phyloP scores from a whole-genome alignment of 371 early-diverging fungal species.

The Apophysomyces sp. region DNA sequence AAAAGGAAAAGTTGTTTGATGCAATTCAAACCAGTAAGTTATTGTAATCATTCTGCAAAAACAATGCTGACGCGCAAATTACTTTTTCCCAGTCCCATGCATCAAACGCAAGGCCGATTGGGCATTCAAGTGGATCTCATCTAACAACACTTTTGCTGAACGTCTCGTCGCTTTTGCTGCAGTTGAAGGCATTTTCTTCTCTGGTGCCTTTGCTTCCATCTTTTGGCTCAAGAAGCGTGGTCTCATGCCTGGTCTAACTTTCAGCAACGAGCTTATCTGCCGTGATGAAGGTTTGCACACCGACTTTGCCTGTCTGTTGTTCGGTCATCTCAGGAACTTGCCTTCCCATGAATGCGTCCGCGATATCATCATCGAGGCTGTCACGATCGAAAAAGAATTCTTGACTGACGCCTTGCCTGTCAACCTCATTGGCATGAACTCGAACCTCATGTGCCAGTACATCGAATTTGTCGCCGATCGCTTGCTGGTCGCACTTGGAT shows the following conservation, averaged over 20 bases:
- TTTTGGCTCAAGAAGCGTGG: slow-evolving; percentile 99
- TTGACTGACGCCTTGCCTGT: slow-evolving; percentile 95
- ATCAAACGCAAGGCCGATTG: slow-evolving; percentile 98
- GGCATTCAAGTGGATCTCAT: slow-evolving; percentile 98
- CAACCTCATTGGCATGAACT: slow-evolving; percentile 98
- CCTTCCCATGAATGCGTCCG: slow-evolving; percentile 72
- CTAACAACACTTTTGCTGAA: slow-evolving; percentile 91
- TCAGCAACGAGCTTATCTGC: slow-evolving; percentile 99
- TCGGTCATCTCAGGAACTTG: slow-evolving; percentile 83
- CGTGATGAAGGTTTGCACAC: slow-evolving; percentile 99
- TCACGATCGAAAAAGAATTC: slow-evolving; percentile 96
- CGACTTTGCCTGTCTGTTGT: slow-evolving; percentile 99
- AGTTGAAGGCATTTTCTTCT: slow-evolving; percentile 99
- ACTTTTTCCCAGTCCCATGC: slow-evolving; percentile 84
- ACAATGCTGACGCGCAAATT: slow-evolving; percentile 4
- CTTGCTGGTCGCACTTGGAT: slow-evolving; percentile 92
- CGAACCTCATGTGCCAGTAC: slow-evolving; percentile 95
- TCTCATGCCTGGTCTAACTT: slow-evolving; percentile 99
- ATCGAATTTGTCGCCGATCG: slow-evolving; percentile 99
- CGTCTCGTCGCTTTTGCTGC: slow-evolving; percentile 99
- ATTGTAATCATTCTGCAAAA: neutral
- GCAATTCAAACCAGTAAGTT: slow-evolving; percentile 91
- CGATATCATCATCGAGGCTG: slow-evolving; percentile 93
- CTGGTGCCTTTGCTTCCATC: slow-evolving; percentile 99
- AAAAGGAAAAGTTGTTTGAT: slow-evolving; percentile 93